Conservation (phyloP, 1,139 yeast genomes). For the Diutina rugosa region DNA sequence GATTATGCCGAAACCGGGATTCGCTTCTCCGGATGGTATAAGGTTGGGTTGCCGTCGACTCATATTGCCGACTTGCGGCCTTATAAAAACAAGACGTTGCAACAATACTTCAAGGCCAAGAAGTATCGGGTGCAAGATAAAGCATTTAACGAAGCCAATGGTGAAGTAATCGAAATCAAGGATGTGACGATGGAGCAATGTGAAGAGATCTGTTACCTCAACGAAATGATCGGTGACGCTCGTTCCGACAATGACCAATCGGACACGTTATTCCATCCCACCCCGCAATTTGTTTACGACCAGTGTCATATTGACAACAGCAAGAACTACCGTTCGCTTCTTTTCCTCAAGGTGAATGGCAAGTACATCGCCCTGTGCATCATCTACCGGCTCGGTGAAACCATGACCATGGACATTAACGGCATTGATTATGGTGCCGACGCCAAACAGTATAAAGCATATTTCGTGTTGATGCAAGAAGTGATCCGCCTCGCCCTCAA, state of each 20-base stretch:
- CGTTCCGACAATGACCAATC: constrained; percentile 23
- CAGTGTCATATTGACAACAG: constrained; percentile 15
- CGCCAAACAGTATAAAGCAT: constrained; percentile 22
- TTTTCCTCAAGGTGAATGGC: constrained; percentile 24
- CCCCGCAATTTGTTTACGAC: constrained; percentile 15
- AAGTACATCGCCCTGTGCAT: constrained; percentile 27
- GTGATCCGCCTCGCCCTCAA: constrained; percentile 25
- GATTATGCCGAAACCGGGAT: constrained; percentile 21
- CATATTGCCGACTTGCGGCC: constrained; percentile 30
- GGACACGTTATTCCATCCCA: constrained; percentile 22
- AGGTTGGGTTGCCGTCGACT: constrained; percentile 22
- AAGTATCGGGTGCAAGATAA: constrained; percentile 26
- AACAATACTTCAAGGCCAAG: constrained; percentile 24
- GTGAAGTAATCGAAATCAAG: constrained; percentile 14
- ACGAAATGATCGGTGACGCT: constrained; percentile 25
- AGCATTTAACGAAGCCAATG: constrained; percentile 20
- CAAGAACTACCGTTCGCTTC: constrained; percentile 16
- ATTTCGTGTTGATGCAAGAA: constrained; percentile 36
- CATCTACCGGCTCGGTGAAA: constrained; percentile 28
- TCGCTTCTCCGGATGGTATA: constrained; percentile 26
- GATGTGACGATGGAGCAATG: constrained; percentile 17
- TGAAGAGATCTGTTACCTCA: constrained; percentile 15
- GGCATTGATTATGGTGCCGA: constrained; percentile 16
- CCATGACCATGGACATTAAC: constrained; percentile 31
- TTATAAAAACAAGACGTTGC: constrained; percentile 13